These are phyloP conservation scores for Malassezia restricta DNA, from an alignment of 1,284 basidiomycete genomes.

Conservation along the genomic window DNA sequence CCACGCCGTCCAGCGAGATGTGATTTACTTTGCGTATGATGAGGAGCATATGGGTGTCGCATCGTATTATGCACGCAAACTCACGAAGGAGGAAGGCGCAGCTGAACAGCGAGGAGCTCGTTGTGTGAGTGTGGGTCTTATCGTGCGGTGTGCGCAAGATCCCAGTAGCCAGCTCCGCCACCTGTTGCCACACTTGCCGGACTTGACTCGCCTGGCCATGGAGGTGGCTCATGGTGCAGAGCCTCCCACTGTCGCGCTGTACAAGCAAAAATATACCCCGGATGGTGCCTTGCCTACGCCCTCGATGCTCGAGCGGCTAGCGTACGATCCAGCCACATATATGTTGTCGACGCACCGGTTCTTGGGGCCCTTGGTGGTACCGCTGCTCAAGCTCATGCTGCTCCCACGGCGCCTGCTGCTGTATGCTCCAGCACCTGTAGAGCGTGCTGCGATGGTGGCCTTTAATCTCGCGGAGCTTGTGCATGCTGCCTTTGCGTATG, in stretches of 20 bases:
- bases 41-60: conserved; percentile 2
- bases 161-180: conserved; percentile 1
- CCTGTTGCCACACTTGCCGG: conserved; percentile 6
- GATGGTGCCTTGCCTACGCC: neutral
- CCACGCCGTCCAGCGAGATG: conserved; percentile 8
- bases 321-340: conserved; percentile 16
- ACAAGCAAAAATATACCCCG: neutral
- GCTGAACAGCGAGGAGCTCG: conserved; percentile 5
- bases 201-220: conserved; percentile 1
- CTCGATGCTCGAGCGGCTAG: neutral
- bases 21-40: conserved; percentile 8
- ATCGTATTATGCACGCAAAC: neutral
- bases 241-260: neutral
- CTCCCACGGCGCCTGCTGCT: conserved; percentile 10
- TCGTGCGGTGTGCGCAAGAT: neutral
- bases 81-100: neutral
- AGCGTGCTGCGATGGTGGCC: conserved; percentile 10
- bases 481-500: conserved; percentile 11
- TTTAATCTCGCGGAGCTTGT: conserved; percentile 15
- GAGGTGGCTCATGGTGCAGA: neutral
- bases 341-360: conserved; percentile 11
- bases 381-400: conserved; percentile 9
- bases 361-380: conserved; percentile 7
- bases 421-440: conserved; percentile 14
- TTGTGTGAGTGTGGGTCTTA: conserved; percentile 5